These are phyloP conservation scores for Botrytis pseudocinerea DNA, from an alignment of 2,329 filamentous ascomycete genomes.

Conservation along the genomic window DNA sequence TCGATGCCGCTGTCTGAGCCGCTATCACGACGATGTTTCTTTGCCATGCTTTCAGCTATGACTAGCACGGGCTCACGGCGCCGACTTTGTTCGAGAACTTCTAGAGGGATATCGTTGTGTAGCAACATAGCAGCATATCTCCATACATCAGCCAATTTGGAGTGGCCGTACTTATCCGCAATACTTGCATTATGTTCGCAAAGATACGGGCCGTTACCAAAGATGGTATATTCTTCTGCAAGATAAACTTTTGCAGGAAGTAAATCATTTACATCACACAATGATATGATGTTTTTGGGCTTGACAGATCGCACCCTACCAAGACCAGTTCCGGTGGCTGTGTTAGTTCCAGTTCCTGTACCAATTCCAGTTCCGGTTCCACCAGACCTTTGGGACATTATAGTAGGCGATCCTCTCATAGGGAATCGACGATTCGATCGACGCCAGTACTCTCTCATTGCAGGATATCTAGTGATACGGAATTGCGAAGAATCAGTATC, in stretches of 20 bases:
- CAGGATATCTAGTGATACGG: constrained; percentile 35
- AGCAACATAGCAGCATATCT: constrained; percentile 75
- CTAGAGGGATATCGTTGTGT: constrained; percentile 71
- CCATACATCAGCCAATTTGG: constrained; percentile 81
- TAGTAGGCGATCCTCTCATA: constrained; percentile 37
- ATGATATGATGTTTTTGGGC: constrained; percentile 68
- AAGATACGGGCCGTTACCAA: constrained; percentile 77
- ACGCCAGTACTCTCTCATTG: constrained; percentile 37
- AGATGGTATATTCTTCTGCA: constrained; percentile 78
- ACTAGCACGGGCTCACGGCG: constrained; percentile 59
- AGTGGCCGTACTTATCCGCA: constrained; percentile 68
- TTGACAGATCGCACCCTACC: constrained; percentile 40
- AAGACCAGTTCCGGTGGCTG: constrained; percentile 48
- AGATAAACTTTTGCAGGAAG: constrained; percentile 79
- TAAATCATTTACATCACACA: constrained; percentile 68
- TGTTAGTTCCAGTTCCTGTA: constrained; percentile 57
- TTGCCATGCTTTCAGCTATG: constrained; percentile 64
- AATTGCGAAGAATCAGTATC: constrained; percentile 42
- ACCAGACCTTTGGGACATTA: constrained; percentile 39
- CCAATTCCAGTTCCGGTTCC: constrained; percentile 31
- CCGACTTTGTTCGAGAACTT: constrained; percentile 57
- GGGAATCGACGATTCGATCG: constrained; percentile 33
- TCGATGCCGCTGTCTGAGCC: constrained; percentile 52
- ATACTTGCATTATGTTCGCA: constrained; percentile 82
- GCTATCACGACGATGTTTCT: constrained; percentile 40